Conservation (phyloP, 176 grass and related monocot species). For the Triticum dicoccoides region DNA sequence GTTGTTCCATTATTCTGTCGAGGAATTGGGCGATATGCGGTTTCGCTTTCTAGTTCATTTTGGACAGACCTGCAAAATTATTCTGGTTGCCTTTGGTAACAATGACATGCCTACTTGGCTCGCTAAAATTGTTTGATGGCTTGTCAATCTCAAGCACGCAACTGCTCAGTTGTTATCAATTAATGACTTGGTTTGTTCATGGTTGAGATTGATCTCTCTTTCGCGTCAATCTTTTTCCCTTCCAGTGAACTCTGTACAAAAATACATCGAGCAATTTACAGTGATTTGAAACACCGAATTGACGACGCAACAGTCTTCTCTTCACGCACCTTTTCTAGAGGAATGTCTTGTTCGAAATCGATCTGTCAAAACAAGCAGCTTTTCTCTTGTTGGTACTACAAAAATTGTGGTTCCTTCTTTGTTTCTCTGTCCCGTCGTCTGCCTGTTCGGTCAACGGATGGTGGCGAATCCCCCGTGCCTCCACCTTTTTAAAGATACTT, state of each 20-base stretch:
- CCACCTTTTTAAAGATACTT: neutral
- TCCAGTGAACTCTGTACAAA: neutral
- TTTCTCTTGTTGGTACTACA: neutral
- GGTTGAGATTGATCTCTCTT: too few relatives aligned
- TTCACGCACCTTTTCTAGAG: neutral
- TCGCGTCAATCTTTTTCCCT: neutral
- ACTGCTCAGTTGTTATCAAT: neutral
- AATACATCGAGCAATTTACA: neutral
- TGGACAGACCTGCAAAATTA: neutral
- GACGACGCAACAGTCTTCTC: neutral
- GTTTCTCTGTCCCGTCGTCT: neutral
- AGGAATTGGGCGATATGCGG: neutral
- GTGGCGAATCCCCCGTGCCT: neutral
- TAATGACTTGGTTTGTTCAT: neutral
- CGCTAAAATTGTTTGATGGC: neutral
- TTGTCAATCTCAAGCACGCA: slow-evolving; percentile 16
- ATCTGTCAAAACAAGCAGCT: neutral
- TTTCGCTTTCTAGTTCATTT: slow-evolving; percentile 18
- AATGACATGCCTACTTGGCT: neutral
- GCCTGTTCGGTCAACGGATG: slow-evolving; percentile 26
- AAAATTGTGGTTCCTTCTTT: neutral
- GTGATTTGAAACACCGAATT: neutral
- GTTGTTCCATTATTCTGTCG: neutral
- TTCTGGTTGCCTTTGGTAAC: slow-evolving; percentile 16
- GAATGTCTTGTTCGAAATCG: slow-evolving; percentile 18